phyloP scores from a whole-genome alignment of 164 flowering plant genomes.

The Malania oleifera region DNA sequence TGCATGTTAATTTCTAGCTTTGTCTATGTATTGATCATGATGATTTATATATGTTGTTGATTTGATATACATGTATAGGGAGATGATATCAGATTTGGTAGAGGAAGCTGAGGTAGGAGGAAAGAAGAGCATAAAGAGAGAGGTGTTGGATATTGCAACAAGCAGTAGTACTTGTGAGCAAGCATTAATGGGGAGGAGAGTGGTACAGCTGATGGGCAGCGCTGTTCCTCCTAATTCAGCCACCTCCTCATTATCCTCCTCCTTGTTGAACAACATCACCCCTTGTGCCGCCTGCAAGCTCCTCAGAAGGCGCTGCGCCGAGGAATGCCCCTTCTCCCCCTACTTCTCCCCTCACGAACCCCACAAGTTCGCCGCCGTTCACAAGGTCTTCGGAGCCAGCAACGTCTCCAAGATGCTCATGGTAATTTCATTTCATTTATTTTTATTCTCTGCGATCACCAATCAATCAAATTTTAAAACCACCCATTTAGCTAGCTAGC shows the following conservation, averaged over 20 bases:
- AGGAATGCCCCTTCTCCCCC: conserved; percentile 94
- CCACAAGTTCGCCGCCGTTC: conserved; percentile 89
- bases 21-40: too few species aligned
- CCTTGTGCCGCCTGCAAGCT: conserved; percentile 99
- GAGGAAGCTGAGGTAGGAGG: conserved; percentile 85
- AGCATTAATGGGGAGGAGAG: conserved; percentile 52
- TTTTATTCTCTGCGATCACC: background rate
- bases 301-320: conserved; percentile 74
- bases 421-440: conserved; percentile 29
- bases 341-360: conserved; percentile 97
- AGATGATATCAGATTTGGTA: too few species aligned
- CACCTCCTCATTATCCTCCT: too few species aligned
- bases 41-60: background rate
- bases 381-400: conserved; percentile 96
- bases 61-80: conserved; percentile 29
- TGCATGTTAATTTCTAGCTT: too few species aligned
- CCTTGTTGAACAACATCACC: conserved; percentile 56
- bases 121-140: conserved; percentile 78
- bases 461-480: background rate
- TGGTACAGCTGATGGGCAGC: conserved; percentile 59
- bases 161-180: background rate
- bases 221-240: too few species aligned
- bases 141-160: conserved; percentile 11
- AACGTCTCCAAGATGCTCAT: conserved; percentile 93
- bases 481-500: too few species aligned